These are phyloP conservation scores for Punica granatum DNA, from an alignment of 345 rosid genomes.

Conservation along the genomic window DNA sequence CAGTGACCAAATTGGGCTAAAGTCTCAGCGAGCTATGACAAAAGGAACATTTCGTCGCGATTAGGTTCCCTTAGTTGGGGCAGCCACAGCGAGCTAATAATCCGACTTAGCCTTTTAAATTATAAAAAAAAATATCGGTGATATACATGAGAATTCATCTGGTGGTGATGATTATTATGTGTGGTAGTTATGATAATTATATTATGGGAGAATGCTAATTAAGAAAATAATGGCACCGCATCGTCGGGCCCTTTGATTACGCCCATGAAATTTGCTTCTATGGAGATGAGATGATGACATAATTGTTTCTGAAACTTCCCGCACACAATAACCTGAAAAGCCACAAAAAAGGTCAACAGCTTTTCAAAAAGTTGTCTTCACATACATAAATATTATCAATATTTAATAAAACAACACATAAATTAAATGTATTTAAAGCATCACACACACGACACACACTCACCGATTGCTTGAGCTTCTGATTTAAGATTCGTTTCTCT, in stretches of 20 bases:
- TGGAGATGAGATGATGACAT: background rate
- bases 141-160: too few relatives aligned
- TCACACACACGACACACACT: background rate
- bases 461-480: slow-evolving; percentile 2
- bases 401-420: background rate
- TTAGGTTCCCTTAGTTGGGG: too few relatives aligned
- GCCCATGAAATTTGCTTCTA: background rate
- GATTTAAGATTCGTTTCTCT: background rate
- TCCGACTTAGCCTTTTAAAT: too few relatives aligned
- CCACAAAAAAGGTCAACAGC: slow-evolving; percentile 7
- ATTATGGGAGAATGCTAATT: background rate
- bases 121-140: too few relatives aligned
- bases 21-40: too few relatives aligned
- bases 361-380: slow-evolving; percentile 11
- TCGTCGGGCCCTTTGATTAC: background rate
- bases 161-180: too few relatives aligned
- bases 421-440: background rate
- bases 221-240: background rate
- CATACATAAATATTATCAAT: background rate
- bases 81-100: too few relatives aligned
- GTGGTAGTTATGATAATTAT: background rate
- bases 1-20: too few relatives aligned
- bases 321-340: slow-evolving; percentile 5
- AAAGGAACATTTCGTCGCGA: too few relatives aligned
- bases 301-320: slow-evolving; percentile 1